A percentile compares a stretch with the other conserved stretches of the same genome.
These are phyloP conservation scores for Alternaria brassicae DNA, from an alignment of 2,329 filamentous ascomycete species.

Conservation along the genomic window DNA sequence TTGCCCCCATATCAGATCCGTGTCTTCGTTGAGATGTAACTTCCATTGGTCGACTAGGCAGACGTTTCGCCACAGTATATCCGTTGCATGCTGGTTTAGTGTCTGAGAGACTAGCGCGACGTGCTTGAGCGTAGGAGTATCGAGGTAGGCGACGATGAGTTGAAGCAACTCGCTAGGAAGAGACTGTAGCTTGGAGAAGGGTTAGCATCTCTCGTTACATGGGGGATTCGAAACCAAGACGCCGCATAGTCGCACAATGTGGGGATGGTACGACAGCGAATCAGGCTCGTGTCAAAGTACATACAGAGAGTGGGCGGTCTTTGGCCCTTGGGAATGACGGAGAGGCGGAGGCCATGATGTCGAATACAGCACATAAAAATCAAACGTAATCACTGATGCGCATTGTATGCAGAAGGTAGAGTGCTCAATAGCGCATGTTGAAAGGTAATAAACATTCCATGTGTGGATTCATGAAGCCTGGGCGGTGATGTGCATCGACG, in stretches of 20 bases:
- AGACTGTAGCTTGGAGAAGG: slow-evolving; percentile 29
- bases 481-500: slow-evolving; percentile 10
- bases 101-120: slow-evolving; percentile 47
- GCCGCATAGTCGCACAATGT: not conserved
- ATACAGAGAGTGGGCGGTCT: slow-evolving; percentile 8
- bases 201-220: slow-evolving; percentile 4
- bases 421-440: not conserved
- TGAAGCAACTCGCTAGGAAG: slow-evolving; percentile 55
- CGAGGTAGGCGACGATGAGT: slow-evolving; percentile 48
- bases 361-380: not conserved
- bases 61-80: slow-evolving; percentile 52
- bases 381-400: not conserved
- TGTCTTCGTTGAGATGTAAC: slow-evolving; percentile 25
- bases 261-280: slow-evolving; percentile 4
- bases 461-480: slow-evolving; percentile 6
- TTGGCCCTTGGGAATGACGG: not conserved
- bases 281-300: slow-evolving; percentile 9
- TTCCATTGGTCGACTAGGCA: slow-evolving; percentile 51
- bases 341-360: not conserved
- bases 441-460: not conserved
- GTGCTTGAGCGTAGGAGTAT: slow-evolving; percentile 36
- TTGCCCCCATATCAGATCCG: slow-evolving; percentile 22
- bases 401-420: not conserved
- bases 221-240: not conserved
- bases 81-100: slow-evolving; percentile 47